These are phyloP conservation scores for Neoboletus brunneissimus DNA, from an alignment of 768 basidiomycete species.

Conservation along the genomic window DNA sequence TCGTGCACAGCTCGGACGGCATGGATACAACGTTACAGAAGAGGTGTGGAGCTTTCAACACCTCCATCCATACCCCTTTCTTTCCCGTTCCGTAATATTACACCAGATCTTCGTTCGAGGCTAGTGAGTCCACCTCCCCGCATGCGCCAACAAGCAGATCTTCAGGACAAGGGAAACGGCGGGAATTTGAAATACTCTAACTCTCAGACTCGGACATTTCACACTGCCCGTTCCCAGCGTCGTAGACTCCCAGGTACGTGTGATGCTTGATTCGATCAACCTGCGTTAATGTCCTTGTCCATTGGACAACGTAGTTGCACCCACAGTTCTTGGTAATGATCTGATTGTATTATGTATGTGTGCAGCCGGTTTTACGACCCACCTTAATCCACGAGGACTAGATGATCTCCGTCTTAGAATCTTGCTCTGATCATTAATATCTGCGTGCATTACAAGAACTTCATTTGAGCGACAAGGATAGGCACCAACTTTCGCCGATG, in stretches of 20 bases:
- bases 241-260: not conserved
- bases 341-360: conserved; percentile 17
- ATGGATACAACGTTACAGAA: conserved; percentile 27
- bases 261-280: not conserved
- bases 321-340: not conserved
- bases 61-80: conserved; percentile 2
- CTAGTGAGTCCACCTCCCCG: conserved; percentile 1
- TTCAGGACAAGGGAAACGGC: conserved; percentile 3
- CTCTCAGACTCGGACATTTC: conserved; percentile 6
- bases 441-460: conserved; percentile 1
- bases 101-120: conserved; percentile 13
- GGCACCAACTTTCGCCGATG: conserved; percentile 5
- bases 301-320: not conserved
- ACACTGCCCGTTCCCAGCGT: not conserved
- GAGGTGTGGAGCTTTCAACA: conserved; percentile 15
- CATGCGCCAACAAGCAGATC: conserved; percentile 19
- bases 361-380: conserved; percentile 19
- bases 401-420: conserved; percentile 25
- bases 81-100: not conserved
- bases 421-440: conserved; percentile 14
- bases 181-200: conserved; percentile 34
- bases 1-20: conserved; percentile 10
- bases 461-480: conserved; percentile 7
- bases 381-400: conserved; percentile 30
- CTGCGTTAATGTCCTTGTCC: not conserved